phyloP scores from a whole-genome alignment of 768 basidiomycete species.

The Naematelia encephala region DNA sequence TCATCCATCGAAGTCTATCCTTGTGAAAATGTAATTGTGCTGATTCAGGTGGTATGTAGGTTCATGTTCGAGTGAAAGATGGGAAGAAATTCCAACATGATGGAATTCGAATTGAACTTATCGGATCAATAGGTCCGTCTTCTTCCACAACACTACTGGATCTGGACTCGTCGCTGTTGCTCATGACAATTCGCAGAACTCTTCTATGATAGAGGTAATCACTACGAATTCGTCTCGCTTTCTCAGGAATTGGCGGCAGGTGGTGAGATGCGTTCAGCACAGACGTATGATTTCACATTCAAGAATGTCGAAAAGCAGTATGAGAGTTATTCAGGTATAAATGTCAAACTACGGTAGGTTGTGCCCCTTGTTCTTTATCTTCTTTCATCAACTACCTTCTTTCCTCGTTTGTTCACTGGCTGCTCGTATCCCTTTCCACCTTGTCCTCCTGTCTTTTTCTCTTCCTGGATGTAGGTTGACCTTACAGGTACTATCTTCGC shows the following conservation, averaged over 20 bases:
- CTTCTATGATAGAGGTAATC: conserved; percentile 95
- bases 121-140: conserved; percentile 81
- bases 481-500: conserved; percentile 92
- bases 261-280: conserved; percentile 95
- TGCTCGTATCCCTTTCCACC: neutral
- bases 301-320: conserved; percentile 99
- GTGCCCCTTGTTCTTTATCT: neutral
- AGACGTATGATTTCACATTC: conserved; percentile 94
- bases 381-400: neutral
- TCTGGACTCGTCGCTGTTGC: too few species aligned
- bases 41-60: too few species aligned
- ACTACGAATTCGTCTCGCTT: conserved; percentile 94
- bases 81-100: conserved; percentile 94
- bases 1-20: too few species aligned
- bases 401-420: neutral
- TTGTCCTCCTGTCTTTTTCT: too few species aligned
- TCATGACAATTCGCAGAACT: conserved; percentile 58
- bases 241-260: conserved; percentile 92
- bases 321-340: conserved; percentile 96
- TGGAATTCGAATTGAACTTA: conserved; percentile 96
- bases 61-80: conserved; percentile 81
- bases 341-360: conserved; percentile 86
- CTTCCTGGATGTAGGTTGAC: too few species aligned
- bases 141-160: too few species aligned
- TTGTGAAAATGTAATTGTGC: neutral